Evolutionary conservation across 352 stramenopile species (phyloP).

Genomic region (Globisporangium ultimum): DNA sequence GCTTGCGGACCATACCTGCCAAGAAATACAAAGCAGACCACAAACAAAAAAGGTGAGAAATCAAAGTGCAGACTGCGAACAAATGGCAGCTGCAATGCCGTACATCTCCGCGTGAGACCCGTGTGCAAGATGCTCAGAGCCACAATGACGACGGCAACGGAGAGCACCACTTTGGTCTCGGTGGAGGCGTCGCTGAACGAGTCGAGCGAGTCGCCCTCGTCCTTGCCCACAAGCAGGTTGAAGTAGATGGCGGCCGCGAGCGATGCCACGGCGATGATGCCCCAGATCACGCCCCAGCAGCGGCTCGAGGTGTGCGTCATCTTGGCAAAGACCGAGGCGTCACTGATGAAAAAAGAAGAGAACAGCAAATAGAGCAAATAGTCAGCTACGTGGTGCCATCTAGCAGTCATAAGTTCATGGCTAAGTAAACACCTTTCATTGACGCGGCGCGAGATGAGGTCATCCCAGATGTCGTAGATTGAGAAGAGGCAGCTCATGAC

Average conservation of each 20-base stretch:
- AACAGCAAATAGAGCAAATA: not conserved
- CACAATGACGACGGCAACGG: constrained; percentile 39
- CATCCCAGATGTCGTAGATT: constrained; percentile 90
- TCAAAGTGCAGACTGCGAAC: too few relatives aligned
- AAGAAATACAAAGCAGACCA: not conserved
- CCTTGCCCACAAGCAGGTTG: constrained; percentile 69
- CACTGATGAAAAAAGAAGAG: constrained; percentile 27
- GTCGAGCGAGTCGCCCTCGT: constrained; percentile 38
- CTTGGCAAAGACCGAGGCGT: constrained; percentile 87
- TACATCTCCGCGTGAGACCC: constrained; percentile 63
- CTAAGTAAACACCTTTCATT: constrained; percentile 54
- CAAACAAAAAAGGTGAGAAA: not conserved
- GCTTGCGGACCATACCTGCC: constrained; percentile 49
- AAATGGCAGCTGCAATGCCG: constrained; percentile 8
- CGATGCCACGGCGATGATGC: constrained; percentile 67
- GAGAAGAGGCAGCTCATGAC: constrained; percentile 92
- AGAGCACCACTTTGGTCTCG: constrained; percentile 60
- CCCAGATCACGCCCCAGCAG: constrained; percentile 90
- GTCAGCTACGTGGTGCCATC: not conserved
- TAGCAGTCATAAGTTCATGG: not conserved
- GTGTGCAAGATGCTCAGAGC: constrained; percentile 63
- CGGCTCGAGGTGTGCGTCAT: constrained; percentile 89
- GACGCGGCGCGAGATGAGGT: constrained; percentile 86
- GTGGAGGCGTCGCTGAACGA: constrained; percentile 53
- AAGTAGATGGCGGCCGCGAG: constrained; percentile 82